Conservation (phyloP, 495 filamentous ascomycete genomes). For the Penicillium daleae region DNA sequence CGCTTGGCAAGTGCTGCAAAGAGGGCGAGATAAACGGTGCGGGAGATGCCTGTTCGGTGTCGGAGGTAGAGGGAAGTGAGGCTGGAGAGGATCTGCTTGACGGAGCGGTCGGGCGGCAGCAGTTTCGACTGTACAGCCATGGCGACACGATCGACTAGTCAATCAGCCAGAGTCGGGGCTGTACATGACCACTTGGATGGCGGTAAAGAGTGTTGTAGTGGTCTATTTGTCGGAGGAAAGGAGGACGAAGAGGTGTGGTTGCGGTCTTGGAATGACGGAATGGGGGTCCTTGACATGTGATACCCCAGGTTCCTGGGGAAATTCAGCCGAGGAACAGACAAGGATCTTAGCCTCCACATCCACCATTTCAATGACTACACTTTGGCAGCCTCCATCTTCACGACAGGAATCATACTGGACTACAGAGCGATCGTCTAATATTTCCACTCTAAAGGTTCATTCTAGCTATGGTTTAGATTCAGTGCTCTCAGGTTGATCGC, state of each 20-base stretch:
- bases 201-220: not conserved
- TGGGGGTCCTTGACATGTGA: conserved; percentile 35
- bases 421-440: not conserved
- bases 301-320: conserved; percentile 36
- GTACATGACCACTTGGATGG: conserved; percentile 34
- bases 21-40: conserved; percentile 88
- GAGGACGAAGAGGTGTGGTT: conserved; percentile 13
- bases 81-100: conserved; percentile 73
- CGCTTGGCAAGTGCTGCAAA: conserved; percentile 87
- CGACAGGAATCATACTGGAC: not conserved
- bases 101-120: conserved; percentile 65
- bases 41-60: conserved; percentile 87
- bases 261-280: conserved; percentile 20
- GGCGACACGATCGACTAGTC: conserved; percentile 20
- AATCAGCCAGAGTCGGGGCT: conserved; percentile 38
- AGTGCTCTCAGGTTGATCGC: not conserved
- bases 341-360: not conserved
- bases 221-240: conserved; percentile 7
- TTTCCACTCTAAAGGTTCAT: not conserved
- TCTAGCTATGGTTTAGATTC: not conserved
- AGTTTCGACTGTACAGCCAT: conserved; percentile 89
- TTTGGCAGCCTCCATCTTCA: not conserved
- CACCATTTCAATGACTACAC: not conserved
- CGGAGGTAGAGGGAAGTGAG: conserved; percentile 77
- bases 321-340: conserved; percentile 26